Base-by-base conservation (phyloP, 352 stramenopile species). In the Globisporangium barbulae region DNA sequence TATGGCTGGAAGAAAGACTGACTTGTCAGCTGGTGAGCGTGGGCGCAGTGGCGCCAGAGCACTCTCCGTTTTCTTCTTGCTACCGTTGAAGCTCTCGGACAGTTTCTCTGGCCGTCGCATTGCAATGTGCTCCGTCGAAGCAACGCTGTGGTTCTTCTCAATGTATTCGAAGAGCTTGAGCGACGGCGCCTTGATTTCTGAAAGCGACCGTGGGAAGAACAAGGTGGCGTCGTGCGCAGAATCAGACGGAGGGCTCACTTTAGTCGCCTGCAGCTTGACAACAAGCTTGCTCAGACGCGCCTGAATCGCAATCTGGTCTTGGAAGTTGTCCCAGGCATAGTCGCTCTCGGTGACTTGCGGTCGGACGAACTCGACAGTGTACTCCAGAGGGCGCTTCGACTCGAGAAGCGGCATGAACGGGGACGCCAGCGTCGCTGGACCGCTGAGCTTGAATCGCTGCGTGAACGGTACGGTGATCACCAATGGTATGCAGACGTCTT, bases 291-390 rank as follows among this genome's bases (percentile, higher is more conserved):
- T 71, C 3, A 89, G 63, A n/a, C 71, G 74, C 1, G 73, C 85
- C 59, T 91, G 78, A 28, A 91, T 69, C 30, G 81, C 71, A 22
- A 91, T 45, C 50, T 86, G 78, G 61, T 91, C 82, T 50, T 88
- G 82, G 55, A 91, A 91, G 31, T 91, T 79, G 33, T 86, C 68
- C 69, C 70, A 85, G 3, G 53, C 69, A 48, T 65, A 84, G 59
- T 89, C 82, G n/a, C 78, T 83, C 37, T 85, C 72, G 12, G 35
- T 59, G 2, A 65, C 56, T 5, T 48, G 39, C 0, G 83, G 83
- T 5, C 58, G 67, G 5, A 64, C 39, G 60, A 89, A 92, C 61
- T 73, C 66, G 22, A 86, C 48, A 10, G n/a, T 52, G 42, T 72
- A 88, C 8, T 64, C 64, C 17, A 71, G 31, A 37, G 56, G 22